Percentiles rank a stretch among this genome's conserved stretches.
Conservation (phyloP, 169 alveolate genomes). For the Perkinsus chesapeaki region DNA sequence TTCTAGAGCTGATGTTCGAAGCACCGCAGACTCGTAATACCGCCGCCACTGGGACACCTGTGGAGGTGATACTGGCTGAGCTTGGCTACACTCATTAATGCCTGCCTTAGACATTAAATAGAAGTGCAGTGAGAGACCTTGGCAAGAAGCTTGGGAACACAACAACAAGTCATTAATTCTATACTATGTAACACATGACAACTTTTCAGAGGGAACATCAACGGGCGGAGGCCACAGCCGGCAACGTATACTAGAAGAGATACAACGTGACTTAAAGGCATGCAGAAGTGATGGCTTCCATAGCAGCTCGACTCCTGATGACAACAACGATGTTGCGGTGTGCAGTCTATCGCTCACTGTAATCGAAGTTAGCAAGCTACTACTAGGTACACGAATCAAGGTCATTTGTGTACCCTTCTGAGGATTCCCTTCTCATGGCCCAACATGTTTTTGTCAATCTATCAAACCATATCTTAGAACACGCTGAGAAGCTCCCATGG, state of each 20-base stretch:
- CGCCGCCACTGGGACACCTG: background rate
- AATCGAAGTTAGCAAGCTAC: background rate
- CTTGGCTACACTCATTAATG: background rate
- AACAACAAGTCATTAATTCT: too few species aligned
- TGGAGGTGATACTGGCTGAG: background rate
- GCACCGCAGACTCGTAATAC: background rate
- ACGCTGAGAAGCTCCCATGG: background rate
- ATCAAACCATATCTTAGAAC: background rate
- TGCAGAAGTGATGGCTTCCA: background rate
- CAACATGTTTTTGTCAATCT: background rate
- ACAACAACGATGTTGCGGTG: background rate
- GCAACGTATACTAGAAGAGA: background rate
- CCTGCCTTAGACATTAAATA: background rate
- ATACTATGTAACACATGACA: too few species aligned
- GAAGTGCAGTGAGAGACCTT: background rate
- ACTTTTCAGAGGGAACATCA: background rate
- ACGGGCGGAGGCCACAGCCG: background rate
- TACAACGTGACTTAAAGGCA: background rate
- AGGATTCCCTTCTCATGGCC: background rate
- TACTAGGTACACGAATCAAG: background rate
- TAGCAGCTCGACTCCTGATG: background rate
- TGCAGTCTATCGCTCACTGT: background rate
- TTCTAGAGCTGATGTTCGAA: background rate
- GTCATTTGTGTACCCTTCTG: background rate
- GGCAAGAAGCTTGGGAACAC: background rate